These are phyloP conservation scores for Trichoderma harzianum DNA, from an alignment of 2,329 filamentous ascomycete species.

Conservation along the genomic window DNA sequence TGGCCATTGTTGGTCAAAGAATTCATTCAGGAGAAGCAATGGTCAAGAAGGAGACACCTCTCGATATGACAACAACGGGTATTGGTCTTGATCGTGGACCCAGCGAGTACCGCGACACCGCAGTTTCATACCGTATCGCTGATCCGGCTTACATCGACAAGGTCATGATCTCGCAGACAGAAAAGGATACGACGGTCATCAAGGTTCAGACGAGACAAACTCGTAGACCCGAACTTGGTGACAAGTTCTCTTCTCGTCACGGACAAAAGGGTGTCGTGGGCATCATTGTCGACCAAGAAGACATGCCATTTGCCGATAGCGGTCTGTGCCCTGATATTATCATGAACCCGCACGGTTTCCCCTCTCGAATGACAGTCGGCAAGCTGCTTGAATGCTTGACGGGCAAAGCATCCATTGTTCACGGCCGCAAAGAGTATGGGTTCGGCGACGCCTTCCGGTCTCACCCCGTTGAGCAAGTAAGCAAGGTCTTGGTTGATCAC, in stretches of 20 bases:
- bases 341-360: slow-evolving; percentile 99
- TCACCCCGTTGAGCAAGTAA: slow-evolving; percentile 85
- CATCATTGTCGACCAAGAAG: slow-evolving; percentile 93
- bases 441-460: slow-evolving; percentile 76
- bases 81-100: slow-evolving; percentile 64
- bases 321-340: slow-evolving; percentile 97
- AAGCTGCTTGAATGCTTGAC: slow-evolving; percentile 95
- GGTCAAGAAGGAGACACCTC: slow-evolving; percentile 83
- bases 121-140: slow-evolving; percentile 75
- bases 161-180: slow-evolving; percentile 87
- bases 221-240: slow-evolving; percentile 86
- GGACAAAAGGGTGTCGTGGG: slow-evolving; percentile 97
- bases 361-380: slow-evolving; percentile 97
- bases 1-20: slow-evolving; percentile 80
- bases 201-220: slow-evolving; percentile 98
- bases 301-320: slow-evolving; percentile 90
- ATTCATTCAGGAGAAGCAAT: slow-evolving; percentile 79
- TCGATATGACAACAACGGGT: slow-evolving; percentile 70
- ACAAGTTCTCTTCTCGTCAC: slow-evolving; percentile 98
- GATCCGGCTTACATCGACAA: slow-evolving; percentile 93
- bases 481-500: slow-evolving; percentile 74
- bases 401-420: slow-evolving; percentile 86
- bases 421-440: slow-evolving; percentile 84
- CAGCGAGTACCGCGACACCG: slow-evolving; percentile 63
- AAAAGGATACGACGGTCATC: slow-evolving; percentile 80